Evolutionary conservation across 768 basidiomycete genomes (phyloP).

Genomic region (Dioszegia hungarica): DNA sequence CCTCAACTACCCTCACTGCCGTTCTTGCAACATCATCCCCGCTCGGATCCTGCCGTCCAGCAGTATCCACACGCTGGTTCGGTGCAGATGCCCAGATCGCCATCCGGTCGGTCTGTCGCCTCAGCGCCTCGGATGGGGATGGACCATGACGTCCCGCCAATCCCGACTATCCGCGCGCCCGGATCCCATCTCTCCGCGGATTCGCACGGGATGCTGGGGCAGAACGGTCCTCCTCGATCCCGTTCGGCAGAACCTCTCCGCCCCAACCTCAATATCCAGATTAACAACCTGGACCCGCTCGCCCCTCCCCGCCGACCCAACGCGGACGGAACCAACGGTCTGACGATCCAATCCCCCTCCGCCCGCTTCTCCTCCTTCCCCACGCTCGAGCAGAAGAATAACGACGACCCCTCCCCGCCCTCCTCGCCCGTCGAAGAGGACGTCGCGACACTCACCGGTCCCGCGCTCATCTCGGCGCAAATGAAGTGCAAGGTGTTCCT

Average conservation of each 20-base stretch:
- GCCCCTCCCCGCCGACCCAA: slow-evolving; percentile 11
- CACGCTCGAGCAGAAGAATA: not conserved
- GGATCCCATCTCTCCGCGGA: slow-evolving; percentile 31
- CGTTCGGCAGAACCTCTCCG: slow-evolving; percentile 48
- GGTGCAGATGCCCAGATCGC: slow-evolving; percentile 29
- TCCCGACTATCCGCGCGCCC: slow-evolving; percentile 23
- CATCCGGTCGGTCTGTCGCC: slow-evolving; percentile 36
- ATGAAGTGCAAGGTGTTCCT: slow-evolving; percentile 99
- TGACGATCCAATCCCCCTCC: slow-evolving; percentile 32
- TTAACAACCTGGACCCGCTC: slow-evolving; percentile 2
- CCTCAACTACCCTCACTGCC: slow-evolving; percentile 13
- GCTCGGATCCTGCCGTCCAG: not conserved
- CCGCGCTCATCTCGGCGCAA: slow-evolving; percentile 72
- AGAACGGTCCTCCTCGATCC: slow-evolving; percentile 31
- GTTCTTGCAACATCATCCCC: slow-evolving; percentile 6
- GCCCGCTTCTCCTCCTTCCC: slow-evolving; percentile 41
- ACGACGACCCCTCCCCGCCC: slow-evolving; percentile 58
- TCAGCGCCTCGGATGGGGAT: slow-evolving; percentile 24
- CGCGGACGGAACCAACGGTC: not conserved
- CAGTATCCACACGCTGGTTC: slow-evolving; percentile 10
- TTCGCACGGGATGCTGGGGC: not conserved
- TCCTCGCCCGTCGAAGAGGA: slow-evolving; percentile 64
- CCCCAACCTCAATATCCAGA: not conserved
- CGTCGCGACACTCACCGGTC: slow-evolving; percentile 56
- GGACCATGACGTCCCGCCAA: slow-evolving; percentile 27